Conservation (phyloP, 2,329 filamentous ascomycete species). For the Fusarium temperatum region DNA sequence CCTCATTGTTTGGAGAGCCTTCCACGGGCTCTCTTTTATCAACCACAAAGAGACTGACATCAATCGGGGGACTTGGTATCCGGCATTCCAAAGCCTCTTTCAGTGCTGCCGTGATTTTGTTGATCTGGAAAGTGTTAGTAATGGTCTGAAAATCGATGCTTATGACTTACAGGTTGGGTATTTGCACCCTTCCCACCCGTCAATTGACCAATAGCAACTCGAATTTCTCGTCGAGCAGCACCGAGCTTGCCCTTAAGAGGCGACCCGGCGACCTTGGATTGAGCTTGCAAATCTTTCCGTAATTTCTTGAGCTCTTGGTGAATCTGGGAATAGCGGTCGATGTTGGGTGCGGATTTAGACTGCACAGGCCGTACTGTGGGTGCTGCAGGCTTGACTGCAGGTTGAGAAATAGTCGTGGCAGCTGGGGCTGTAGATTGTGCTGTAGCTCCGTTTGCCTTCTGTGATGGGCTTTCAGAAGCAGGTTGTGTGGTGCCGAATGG, state of each 20-base stretch:
- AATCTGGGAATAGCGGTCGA: slow-evolving; percentile 64
- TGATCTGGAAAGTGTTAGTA: slow-evolving; percentile 44
- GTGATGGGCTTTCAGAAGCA: slow-evolving; percentile 17
- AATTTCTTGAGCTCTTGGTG: slow-evolving; percentile 75
- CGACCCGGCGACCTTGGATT: slow-evolving; percentile 57
- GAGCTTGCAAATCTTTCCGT: slow-evolving; percentile 69
- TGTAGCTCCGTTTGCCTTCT: slow-evolving; percentile 27
- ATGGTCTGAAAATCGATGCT: neutral
- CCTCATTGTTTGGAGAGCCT: slow-evolving; percentile 61
- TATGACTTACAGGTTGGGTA: slow-evolving; percentile 48
- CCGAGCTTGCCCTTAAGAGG: slow-evolving; percentile 72
- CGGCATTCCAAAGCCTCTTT: slow-evolving; percentile 61
- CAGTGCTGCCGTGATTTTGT: slow-evolving; percentile 54
- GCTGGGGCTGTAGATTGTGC: slow-evolving; percentile 6
- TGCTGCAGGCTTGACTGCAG: slow-evolving; percentile 16
- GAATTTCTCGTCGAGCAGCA: slow-evolving; percentile 76
- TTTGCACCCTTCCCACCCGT: slow-evolving; percentile 73
- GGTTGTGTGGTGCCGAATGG: slow-evolving; percentile 33
- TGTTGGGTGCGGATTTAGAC: slow-evolving; percentile 7
- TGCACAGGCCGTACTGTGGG: slow-evolving; percentile 18
- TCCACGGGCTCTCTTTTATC: slow-evolving; percentile 57
- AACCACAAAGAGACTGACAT: slow-evolving; percentile 64
- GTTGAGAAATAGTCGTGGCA: neutral
- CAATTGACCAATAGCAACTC: slow-evolving; percentile 77
- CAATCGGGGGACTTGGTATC: slow-evolving; percentile 62